A percentile compares a stretch with the other conserved stretches of the same genome.
Evolutionary conservation across 148 eudicot species (phyloP).

Genomic region (Dysphania ambrosioides): DNA sequence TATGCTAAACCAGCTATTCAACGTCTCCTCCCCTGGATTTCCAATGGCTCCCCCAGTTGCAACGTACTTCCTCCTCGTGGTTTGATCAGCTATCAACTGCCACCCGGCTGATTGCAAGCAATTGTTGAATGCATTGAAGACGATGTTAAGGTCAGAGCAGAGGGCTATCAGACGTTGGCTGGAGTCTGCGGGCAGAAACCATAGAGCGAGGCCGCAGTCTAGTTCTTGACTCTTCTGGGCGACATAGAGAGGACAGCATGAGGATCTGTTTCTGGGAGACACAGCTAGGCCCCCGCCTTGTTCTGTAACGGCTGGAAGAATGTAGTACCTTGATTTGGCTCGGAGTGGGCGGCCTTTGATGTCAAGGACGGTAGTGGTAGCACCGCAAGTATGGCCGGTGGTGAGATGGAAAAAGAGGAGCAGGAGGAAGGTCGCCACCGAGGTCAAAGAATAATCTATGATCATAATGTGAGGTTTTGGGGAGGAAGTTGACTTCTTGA

Average conservation of each 20-base stretch:
- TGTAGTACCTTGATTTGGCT: slow-evolving; percentile 22
- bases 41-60: slow-evolving; percentile 42
- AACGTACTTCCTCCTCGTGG: slow-evolving; percentile 37
- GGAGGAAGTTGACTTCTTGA: neutral
- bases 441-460: neutral
- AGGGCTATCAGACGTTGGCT: slow-evolving; percentile 17
- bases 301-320: slow-evolving; percentile 17
- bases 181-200: slow-evolving; percentile 30
- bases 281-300: slow-evolving; percentile 38
- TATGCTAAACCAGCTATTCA: slow-evolving; percentile 48
- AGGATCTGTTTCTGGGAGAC: slow-evolving; percentile 23
- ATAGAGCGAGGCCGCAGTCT: slow-evolving; percentile 37
- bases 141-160: slow-evolving; percentile 38
- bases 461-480: neutral
- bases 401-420: neutral
- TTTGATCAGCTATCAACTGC: slow-evolving; percentile 27
- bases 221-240: slow-evolving; percentile 30
- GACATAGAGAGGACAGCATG: slow-evolving; percentile 42
- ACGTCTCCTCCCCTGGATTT: slow-evolving; percentile 37
- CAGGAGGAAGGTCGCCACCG: neutral
- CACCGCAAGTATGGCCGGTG: neutral
- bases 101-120: slow-evolving; percentile 43
- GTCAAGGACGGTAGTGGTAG: slow-evolving; percentile 22
- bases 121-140: slow-evolving; percentile 32
- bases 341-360: slow-evolving; percentile 26